Evolutionary conservation across 306 rosid genomes (phyloP).

Genomic region (Acacia melanoxylon): DNA sequence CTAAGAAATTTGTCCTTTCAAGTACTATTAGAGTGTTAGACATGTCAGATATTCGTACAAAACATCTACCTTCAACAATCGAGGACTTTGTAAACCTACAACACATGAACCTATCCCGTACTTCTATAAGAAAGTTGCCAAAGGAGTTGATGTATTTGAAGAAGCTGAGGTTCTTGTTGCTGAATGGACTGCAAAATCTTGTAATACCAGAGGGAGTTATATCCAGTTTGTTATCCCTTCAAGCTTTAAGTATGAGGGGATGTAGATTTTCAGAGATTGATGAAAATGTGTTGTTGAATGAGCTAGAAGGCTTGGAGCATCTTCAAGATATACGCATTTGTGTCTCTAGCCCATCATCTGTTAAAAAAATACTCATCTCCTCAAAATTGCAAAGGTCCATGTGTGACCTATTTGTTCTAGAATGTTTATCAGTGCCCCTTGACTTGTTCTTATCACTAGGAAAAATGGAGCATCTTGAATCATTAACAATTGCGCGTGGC

Average conservation of each 20-base stretch:
- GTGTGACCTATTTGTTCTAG: no score
- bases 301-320: neutral
- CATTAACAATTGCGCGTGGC: neutral
- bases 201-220: neutral
- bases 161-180: no score
- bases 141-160: no score
- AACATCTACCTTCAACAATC: neutral
- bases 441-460: neutral
- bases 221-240: no score
- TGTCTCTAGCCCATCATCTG: neutral
- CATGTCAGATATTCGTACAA: neutral
- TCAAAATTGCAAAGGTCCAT: neutral
- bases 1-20: neutral
- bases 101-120: neutral
- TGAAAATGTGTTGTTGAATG: neutral
- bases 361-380: neutral
- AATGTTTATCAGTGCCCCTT: fast-evolving
- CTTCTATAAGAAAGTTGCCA: neutral
- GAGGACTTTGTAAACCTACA: neutral
- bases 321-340: neutral
- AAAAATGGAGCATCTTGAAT: neutral
- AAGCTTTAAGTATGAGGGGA: no score
- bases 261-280: neutral
- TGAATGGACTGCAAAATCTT: no score
- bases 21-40: neutral